Percentiles rank a stretch among this genome's conserved stretches.
phyloP scores from a whole-genome alignment of 805 yeast genomes.

The Clavispora phyllophila region DNA sequence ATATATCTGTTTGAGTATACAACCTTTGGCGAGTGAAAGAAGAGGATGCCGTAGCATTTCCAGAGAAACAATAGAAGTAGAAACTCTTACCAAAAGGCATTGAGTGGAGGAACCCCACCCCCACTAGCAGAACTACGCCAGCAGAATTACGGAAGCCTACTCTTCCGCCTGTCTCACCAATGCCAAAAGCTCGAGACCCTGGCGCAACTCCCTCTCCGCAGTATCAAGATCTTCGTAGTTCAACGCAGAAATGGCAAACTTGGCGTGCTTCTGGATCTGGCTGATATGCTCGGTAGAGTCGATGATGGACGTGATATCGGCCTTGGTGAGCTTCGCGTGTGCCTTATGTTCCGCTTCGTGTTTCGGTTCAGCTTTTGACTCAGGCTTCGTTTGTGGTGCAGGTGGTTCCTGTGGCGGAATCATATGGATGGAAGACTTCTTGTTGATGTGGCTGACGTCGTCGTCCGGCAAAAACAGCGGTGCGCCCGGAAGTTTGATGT shows the following conservation, averaged over 20 bases:
- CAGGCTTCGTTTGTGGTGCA: background rate
- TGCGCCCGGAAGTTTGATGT: slow-evolving; percentile 36
- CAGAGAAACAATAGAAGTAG: no score
- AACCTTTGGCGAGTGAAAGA: no score
- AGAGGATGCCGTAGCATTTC: no score
- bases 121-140: no score
- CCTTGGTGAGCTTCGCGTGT: slow-evolving; percentile 18
- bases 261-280: slow-evolving; percentile 63
- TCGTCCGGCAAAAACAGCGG: slow-evolving; percentile 39
- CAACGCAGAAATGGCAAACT: slow-evolving; percentile 73
- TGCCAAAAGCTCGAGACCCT: slow-evolving; percentile 46
- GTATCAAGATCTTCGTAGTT: slow-evolving; percentile 71
- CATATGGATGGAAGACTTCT: slow-evolving; percentile 33
- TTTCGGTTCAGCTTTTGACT: background rate
- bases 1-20: no score
- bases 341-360: background rate
- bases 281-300: slow-evolving; percentile 51
- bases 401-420: slow-evolving; percentile 18
- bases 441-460: slow-evolving; percentile 32
- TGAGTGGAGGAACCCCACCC: no score
- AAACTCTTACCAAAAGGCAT: no score
- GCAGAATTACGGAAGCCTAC: no score
- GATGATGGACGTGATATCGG: slow-evolving; percentile 46
- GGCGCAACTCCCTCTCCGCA: slow-evolving; percentile 55
- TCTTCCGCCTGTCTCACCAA: background rate